A percentile compares a stretch with the other conserved stretches of the same genome.
phyloP scores from a whole-genome alignment of 805 yeast genomes.

The Saccharomycopsis vini region DNA sequence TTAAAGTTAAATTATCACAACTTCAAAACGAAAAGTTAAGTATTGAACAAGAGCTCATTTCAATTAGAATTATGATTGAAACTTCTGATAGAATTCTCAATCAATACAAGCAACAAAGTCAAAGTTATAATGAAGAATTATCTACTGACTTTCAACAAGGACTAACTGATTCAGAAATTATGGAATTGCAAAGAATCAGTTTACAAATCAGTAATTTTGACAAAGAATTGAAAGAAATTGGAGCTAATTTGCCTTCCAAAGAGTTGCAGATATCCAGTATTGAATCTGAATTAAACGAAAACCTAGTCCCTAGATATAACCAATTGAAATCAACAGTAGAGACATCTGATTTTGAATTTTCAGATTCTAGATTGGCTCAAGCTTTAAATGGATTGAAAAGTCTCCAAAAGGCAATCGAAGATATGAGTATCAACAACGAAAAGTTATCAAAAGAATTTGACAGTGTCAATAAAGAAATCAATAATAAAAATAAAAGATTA shows the following conservation, averaged over 20 bases:
- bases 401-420: slow-evolving; percentile 20
- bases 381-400: slow-evolving; percentile 20
- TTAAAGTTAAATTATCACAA: slow-evolving; percentile 34
- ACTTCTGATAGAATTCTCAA: slow-evolving; percentile 29
- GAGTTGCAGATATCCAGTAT: slow-evolving; percentile 40
- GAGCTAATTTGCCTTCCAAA: slow-evolving; percentile 32
- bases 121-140: slow-evolving; percentile 41
- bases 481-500: slow-evolving; percentile 21
- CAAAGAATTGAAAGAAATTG: slow-evolving; percentile 32
- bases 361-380: slow-evolving; percentile 20
- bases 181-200: slow-evolving; percentile 30
- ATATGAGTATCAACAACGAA: slow-evolving; percentile 26
- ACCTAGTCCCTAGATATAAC: slow-evolving; percentile 42
- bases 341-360: slow-evolving; percentile 18
- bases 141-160: slow-evolving; percentile 43
- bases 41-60: slow-evolving; percentile 34
- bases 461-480: slow-evolving; percentile 24
- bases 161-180: slow-evolving; percentile 42
- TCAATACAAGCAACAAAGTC: slow-evolving; percentile 31
- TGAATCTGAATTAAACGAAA: slow-evolving; percentile 51
- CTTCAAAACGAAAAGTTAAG: slow-evolving; percentile 33
- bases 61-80: slow-evolving; percentile 30
- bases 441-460: slow-evolving; percentile 26
- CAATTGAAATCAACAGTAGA: slow-evolving; percentile 27
- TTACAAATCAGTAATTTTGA: slow-evolving; percentile 32